A percentile compares a stretch with the other conserved stretches of the same genome.
These are phyloP conservation scores for Rutstroemia sp. DNA, from an alignment of 2,329 filamentous ascomycete species.

Conservation along the genomic window DNA sequence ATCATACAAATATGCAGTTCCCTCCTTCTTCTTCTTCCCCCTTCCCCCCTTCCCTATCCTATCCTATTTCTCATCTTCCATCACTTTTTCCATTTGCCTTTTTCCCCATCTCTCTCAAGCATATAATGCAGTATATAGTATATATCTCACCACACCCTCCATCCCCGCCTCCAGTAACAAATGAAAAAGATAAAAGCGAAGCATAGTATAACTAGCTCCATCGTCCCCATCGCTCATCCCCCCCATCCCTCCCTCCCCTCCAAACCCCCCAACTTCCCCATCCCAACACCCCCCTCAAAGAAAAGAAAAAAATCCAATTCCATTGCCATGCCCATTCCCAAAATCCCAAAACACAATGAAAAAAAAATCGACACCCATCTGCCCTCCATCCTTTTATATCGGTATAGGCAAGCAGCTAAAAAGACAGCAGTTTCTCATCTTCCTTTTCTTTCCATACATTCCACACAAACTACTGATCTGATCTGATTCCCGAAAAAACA, in stretches of 20 bases:
- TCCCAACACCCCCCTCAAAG: background rate
- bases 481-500: too few relatives aligned
- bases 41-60: background rate
- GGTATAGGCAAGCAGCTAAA: too few relatives aligned
- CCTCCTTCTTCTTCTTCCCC: background rate
- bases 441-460: too few relatives aligned
- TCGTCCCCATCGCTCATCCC: background rate
- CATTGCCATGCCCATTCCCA: background rate
- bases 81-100: too few relatives aligned
- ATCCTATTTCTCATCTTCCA: background rate
- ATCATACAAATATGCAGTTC: background rate
- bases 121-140: too few relatives aligned
- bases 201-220: background rate
- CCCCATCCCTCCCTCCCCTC: background rate
- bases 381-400: too few relatives aligned
- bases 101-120: too few relatives aligned
- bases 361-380: background rate
- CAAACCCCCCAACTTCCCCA: background rate
- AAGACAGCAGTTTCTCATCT: too few relatives aligned
- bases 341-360: background rate
- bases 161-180: background rate
- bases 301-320: background rate
- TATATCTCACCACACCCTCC: too few relatives aligned
- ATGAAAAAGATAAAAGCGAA: too few relatives aligned
- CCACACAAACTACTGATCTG: too few relatives aligned